phyloP scores from a whole-genome alignment of 305 asterid species.

The Fraxinus paxiana region DNA sequence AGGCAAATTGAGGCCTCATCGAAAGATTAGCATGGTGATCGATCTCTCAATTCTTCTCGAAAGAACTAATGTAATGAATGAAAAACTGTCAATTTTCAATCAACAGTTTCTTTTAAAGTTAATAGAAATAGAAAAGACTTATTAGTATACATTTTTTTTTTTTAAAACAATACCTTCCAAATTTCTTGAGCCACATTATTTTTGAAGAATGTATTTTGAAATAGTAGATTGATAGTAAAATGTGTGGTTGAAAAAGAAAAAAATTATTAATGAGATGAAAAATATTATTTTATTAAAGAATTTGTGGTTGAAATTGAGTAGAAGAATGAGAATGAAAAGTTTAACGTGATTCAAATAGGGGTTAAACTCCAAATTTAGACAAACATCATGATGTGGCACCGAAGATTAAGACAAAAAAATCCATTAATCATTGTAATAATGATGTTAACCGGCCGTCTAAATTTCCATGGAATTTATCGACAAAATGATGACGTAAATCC shows the following conservation, averaged over 20 bases:
- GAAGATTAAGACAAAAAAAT: neutral
- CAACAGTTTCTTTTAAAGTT: neutral
- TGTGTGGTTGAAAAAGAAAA: too few species aligned
- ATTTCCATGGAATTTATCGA: neutral
- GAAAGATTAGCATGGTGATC: neutral
- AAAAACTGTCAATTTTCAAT: neutral
- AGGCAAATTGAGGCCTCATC: neutral
- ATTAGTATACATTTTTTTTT: neutral
- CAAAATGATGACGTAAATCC: constrained; percentile 25
- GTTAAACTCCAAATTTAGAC: neutral
- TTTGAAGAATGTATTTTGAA: too few species aligned
- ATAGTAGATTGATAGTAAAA: too few species aligned
- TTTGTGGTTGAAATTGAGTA: too few species aligned
- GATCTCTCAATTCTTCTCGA: neutral
- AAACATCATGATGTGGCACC: neutral
- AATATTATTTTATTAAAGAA: too few species aligned
- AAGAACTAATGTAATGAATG: neutral
- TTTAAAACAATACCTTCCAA: neutral
- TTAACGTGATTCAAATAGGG: too few species aligned
- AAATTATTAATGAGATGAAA: too few species aligned
- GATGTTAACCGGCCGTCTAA: constrained; percentile 21
- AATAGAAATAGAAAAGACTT: neutral
- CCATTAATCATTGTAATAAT: constrained; percentile 5
- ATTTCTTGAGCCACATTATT: neutral
- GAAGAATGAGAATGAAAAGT: too few species aligned